Conservation (phyloP, 2,329 filamentous ascomycete species). For the Fusarium paranaense region DNA sequence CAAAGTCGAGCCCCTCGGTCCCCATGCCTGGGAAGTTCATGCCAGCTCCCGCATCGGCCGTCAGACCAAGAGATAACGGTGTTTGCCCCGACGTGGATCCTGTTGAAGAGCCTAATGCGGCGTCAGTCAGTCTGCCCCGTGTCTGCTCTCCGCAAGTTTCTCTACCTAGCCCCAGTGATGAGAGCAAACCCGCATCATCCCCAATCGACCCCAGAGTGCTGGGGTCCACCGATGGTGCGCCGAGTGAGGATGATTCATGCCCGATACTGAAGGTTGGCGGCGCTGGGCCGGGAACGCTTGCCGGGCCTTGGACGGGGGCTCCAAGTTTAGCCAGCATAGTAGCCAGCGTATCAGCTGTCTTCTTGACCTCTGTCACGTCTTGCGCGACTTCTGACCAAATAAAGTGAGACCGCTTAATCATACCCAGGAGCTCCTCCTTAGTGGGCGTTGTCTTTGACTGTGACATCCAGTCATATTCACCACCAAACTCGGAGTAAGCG, state of each 20-base stretch:
- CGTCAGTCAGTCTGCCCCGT: constrained; percentile 29
- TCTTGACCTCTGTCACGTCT: constrained; percentile 55
- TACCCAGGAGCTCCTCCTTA: constrained; percentile 53
- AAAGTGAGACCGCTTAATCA: constrained; percentile 56
- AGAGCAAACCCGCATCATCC: constrained; percentile 34
- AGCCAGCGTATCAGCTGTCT: constrained; percentile 59
- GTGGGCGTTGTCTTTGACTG: constrained; percentile 47
- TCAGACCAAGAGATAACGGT: constrained; percentile 36
- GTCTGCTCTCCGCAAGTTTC: not conserved
- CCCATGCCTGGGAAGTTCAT: constrained; percentile 39
- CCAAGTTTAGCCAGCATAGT: constrained; percentile 60
- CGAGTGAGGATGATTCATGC: constrained; percentile 30
- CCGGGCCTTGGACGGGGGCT: constrained; percentile 40
- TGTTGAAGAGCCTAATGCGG: constrained; percentile 24
- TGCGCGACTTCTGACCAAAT: constrained; percentile 58
- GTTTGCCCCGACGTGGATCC: constrained; percentile 34
- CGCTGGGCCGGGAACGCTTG: constrained; percentile 1
- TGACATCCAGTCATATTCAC: constrained; percentile 50
- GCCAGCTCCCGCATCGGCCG: constrained; percentile 30
- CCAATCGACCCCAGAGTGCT: constrained; percentile 36
- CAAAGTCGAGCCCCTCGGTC: constrained; percentile 45
- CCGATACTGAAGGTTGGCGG: constrained; percentile 8
- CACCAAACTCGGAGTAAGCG: constrained; percentile 52
- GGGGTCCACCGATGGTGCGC: constrained; percentile 32
- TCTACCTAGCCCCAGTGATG: constrained; percentile 40